Evolutionary conservation across 768 basidiomycete genomes (phyloP), one percentile per base, ranked within the genome.

Genomic region (Boletus rex-veris): DNA sequence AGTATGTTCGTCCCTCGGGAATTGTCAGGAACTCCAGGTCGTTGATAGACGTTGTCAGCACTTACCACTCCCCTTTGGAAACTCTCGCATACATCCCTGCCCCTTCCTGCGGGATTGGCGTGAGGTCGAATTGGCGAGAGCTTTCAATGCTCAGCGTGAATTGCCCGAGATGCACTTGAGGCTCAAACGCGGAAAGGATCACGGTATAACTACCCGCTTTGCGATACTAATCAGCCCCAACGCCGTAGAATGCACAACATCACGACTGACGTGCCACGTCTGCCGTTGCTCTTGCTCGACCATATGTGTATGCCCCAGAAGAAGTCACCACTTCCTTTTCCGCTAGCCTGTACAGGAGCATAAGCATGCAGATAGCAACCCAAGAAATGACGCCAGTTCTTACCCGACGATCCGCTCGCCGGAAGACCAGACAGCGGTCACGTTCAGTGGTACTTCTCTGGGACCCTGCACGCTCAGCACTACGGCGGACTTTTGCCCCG

Each of bases 1-100:
- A 0, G 77, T 81, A 4, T 66, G 59, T 19, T 64, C 65, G 6
- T 73, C 74, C 92, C 91, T 90, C 49, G 15, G 39, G 16, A 57
- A 39, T 14, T 9, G 10, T 65, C n/a, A 57, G 16, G 21, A 9
- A 15, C 12, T 30, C 16, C 4, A 18, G 3, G 37, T 33, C 35
- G 18, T 15, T 2, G 18, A 28, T 42, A 15, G 5, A 45, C n/a
- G 21, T 12, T 6, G 35, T 40, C n/a, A 8, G 1, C 16, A 67
- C 81, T 48, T 56, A 90, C 95, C 95, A 98, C 37, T 76, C 71
- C 4, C 91, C 92, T n/a, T 74, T 78, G 3, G 87, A 60, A 0
- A 76, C 64, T 59, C 89, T 86, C 19, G 71, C 72, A 65, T 87
- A 96, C 92, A 97, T 91, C 0, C 94, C 95, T 0, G 93, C 91